Evolutionary conservation across 306 rosid genomes (phyloP), one percentile per base, ranked within the genome.

Genomic region (Cucurbita argyrosperma): DNA sequence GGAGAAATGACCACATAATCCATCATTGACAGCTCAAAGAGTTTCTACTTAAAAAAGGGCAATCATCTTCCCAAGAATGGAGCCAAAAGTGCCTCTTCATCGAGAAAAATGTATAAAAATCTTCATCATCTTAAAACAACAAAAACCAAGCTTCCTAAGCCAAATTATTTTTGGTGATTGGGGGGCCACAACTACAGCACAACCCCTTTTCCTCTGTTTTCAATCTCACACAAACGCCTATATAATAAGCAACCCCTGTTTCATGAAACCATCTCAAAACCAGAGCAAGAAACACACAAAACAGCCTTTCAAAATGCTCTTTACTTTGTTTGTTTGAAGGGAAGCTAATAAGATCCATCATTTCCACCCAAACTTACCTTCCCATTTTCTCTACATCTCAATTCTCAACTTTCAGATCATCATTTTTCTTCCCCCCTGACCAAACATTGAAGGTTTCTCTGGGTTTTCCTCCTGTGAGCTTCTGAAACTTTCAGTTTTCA

Each of bases 281-380:
- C 76, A 11, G 77, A 80, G 78, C 67, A 49, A 71, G 74, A 80
- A 66, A 80, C 60, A 76, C 74, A 78, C 23, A 74, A 56, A 75
- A 71, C 83, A 79, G 77, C 82, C 71, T 79, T 39, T 39, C 76
- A 5, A 7, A 42, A 80, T 53, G 57, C 81, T 76, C 77, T 76
- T 42, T 64, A 51, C 72, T 74, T 57, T 73, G 70, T 76, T 73
- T 76, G 71, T 78, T 81, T 46, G 42, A 82, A 85, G 93, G 82
- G 80, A 89, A 82, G 88, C 79, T 77, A 88, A 71, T 86, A 84
- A 15, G 74, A 85, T 82, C 85, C 87, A 38, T 79, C 74, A 76
- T 80, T 74, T 52, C 9, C 42, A 70, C 74, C 83, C 68, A 78
- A 82, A 77, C 0, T 83, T 82, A 46, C 85, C 81, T 78, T 79